Percentiles rank a stretch among this genome's conserved stretches.
These are phyloP conservation scores for Colletotrichum eremochloae DNA, from an alignment of 2,329 filamentous ascomycete genomes.

Conservation along the genomic window DNA sequence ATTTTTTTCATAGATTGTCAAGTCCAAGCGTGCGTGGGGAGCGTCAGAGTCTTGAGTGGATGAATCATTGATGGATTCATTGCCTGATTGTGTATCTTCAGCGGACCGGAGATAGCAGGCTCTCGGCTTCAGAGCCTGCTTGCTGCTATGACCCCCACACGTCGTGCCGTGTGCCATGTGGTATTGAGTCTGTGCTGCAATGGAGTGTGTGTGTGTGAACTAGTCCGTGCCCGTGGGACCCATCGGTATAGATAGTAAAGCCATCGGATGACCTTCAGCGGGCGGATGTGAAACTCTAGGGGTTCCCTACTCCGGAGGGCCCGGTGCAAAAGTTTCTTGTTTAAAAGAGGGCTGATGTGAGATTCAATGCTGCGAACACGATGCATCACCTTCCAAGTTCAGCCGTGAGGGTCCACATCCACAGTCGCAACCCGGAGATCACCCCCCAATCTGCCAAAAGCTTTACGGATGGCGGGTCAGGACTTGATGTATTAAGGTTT, in stretches of 20 bases:
- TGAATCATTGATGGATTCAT: not conserved
- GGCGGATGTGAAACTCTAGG: not conserved
- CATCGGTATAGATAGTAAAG: not conserved
- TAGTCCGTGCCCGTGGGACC: not conserved
- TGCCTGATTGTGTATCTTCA: not conserved
- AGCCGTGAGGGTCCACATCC: not conserved
- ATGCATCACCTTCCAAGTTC: not conserved
- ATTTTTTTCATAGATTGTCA: too few relatives aligned
- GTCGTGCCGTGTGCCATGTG: not conserved
- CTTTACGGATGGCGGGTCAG: not conserved
- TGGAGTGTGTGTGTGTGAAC: not conserved
- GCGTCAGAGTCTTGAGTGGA: not conserved
- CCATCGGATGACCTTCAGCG: not conserved
- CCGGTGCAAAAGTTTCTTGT: not conserved
- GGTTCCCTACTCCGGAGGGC: not conserved
- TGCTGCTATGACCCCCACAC: not conserved
- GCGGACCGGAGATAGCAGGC: not conserved
- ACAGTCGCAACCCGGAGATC: not conserved
- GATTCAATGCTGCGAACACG: not conserved
- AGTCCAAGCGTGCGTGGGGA: not conserved
- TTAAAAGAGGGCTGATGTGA: not conserved
- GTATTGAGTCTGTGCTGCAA: not conserved
- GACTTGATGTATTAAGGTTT: not conserved
- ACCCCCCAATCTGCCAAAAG: not conserved
- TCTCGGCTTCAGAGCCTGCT: not conserved